phyloP scores from a whole-genome alignment of 2,329 filamentous ascomycete species.

The Fusarium chlamydosporum region DNA sequence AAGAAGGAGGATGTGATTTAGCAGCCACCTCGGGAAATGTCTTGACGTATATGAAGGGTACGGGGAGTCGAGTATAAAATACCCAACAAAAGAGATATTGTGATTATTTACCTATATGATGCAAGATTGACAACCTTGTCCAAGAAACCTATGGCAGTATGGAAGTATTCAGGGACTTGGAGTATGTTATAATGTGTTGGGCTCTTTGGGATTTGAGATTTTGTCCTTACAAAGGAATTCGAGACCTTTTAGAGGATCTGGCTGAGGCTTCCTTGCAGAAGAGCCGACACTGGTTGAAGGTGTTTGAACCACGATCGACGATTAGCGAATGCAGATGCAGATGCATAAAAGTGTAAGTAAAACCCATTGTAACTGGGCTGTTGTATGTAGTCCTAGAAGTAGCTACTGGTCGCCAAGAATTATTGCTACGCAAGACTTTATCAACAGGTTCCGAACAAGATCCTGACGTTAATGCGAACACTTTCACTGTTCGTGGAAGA shows the following conservation, averaged over 20 bases:
- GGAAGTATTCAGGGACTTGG: background rate
- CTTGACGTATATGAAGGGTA: too few species aligned
- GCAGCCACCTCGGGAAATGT: background rate
- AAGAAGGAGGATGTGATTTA: too few species aligned
- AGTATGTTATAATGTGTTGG: conserved; percentile 8
- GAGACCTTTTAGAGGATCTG: conserved; percentile 11
- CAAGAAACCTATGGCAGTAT: conserved; percentile 17
- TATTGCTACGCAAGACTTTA: too few species aligned
- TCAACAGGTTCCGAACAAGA: too few species aligned
- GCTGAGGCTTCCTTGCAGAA: conserved; percentile 5
- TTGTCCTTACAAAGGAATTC: background rate
- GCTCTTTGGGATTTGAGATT: conserved; percentile 9
- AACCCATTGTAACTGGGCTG: background rate
- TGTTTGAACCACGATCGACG: conserved; percentile 17
- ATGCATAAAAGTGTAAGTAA: background rate
- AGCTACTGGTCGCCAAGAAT: too few species aligned
- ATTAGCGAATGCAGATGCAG: background rate
- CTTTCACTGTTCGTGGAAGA: background rate
- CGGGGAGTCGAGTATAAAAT: too few species aligned
- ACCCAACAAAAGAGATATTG: too few species aligned
- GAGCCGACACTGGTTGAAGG: background rate
- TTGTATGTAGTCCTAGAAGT: too few species aligned
- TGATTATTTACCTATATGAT: too few species aligned
- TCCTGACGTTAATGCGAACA: background rate
- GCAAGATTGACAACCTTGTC: conserved; percentile 7